These are phyloP conservation scores for Rhodotorula sp. DNA, from an alignment of 1,284 basidiomycete species.

Conservation along the genomic window DNA sequence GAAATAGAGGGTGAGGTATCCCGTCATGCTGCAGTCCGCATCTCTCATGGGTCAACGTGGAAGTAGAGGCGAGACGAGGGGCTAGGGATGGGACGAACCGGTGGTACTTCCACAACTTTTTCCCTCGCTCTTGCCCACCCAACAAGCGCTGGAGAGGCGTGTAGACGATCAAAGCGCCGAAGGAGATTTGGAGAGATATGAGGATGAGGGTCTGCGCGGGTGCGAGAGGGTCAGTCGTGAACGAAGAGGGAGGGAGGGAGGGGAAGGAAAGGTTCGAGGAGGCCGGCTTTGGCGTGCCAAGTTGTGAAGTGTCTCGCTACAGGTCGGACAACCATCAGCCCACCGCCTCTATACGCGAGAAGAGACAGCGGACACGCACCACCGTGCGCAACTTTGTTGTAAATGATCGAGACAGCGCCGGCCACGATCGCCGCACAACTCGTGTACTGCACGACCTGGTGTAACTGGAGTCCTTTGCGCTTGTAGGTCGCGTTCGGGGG, in stretches of 20 bases:
- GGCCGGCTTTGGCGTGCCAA: slow-evolving; percentile 40
- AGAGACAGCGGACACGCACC: slow-evolving; percentile 13
- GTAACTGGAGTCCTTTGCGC: slow-evolving; percentile 35
- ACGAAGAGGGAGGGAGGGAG: background rate
- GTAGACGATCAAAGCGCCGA: slow-evolving; percentile 39
- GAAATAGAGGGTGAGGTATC: slow-evolving; percentile 38
- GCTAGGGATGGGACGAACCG: slow-evolving; percentile 12
- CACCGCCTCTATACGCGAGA: background rate
- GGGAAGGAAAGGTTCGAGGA: slow-evolving; percentile 13
- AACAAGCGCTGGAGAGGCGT: slow-evolving; percentile 25
- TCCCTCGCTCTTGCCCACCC: slow-evolving; percentile 34
- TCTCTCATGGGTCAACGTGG: no score
- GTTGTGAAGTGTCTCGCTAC: slow-evolving; percentile 39
- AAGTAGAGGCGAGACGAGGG: background rate
- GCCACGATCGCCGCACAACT: slow-evolving; percentile 30
- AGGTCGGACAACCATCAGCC: background rate
- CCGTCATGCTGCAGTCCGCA: slow-evolving; percentile 19
- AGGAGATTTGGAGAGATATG: slow-evolving; percentile 36
- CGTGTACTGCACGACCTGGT: slow-evolving; percentile 40
- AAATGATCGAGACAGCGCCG: slow-evolving; percentile 38
- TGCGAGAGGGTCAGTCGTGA: background rate
- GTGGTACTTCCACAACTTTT: slow-evolving; percentile 42
- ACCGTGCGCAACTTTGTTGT: slow-evolving; percentile 40
- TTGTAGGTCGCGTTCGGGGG: slow-evolving; percentile 29
- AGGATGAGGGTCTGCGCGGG: slow-evolving; percentile 25